These are phyloP conservation scores for Circinella minor DNA, from an alignment of 371 early-diverging fungal genomes.

Conservation along the genomic window DNA sequence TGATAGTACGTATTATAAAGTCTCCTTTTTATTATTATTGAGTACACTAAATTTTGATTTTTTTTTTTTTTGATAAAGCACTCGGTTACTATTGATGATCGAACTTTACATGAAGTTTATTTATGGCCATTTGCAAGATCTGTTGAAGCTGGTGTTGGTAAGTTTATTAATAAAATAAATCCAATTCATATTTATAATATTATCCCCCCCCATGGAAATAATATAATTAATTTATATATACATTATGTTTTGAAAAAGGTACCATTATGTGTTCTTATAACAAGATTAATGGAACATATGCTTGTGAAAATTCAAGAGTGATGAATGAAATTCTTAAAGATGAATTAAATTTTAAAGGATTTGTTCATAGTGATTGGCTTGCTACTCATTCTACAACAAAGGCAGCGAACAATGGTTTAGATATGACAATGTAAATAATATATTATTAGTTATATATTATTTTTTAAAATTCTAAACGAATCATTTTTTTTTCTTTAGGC, in stretches of 20 bases:
- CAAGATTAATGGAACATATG: conserved; percentile 43
- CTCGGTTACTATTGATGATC: conserved; percentile 38
- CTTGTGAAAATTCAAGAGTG: conserved; percentile 51
- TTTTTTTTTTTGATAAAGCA: conserved; percentile 24
- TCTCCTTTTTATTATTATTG: too few relatives aligned
- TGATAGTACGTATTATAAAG: neutral
- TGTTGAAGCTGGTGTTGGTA: conserved; percentile 48
- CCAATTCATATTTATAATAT: too few relatives aligned
- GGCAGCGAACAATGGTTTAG: conserved; percentile 42
- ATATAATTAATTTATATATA: too few relatives aligned
- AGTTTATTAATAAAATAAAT: too few relatives aligned
- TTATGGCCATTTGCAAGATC: conserved; percentile 47
- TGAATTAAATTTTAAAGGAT: conserved; percentile 49
- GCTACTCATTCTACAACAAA: conserved; percentile 19
- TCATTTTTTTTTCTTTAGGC: conserved; percentile 2
- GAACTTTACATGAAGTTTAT: conserved; percentile 59
- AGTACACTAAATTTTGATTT: too few relatives aligned
- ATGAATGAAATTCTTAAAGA: conserved; percentile 52
- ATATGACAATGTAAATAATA: conserved; percentile 47
- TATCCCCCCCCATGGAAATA: too few relatives aligned
- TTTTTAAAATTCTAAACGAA: neutral
- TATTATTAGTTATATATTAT: too few relatives aligned
- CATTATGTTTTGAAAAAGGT: too few relatives aligned
- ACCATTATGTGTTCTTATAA: conserved; percentile 59
- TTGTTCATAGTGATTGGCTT: conserved; percentile 27